A percentile compares a stretch with the other conserved stretches of the same genome.
Conservation (phyloP, 352 stramenopile genomes). For the Pythium sp. region DNA sequence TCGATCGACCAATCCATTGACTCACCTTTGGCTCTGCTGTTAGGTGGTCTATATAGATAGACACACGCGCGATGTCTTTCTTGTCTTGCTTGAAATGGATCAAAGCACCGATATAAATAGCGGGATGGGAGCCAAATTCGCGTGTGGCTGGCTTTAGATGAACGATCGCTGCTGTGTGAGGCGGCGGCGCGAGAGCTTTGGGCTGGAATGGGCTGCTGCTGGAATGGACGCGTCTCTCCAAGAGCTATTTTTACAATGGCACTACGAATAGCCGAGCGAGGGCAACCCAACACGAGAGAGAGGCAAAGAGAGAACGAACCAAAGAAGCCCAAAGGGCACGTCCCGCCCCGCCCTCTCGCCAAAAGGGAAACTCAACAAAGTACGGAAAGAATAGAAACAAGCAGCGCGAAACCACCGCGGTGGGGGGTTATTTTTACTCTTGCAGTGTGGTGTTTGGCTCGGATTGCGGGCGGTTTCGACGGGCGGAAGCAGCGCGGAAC, state of each 20-base stretch:
- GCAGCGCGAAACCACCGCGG: neutral
- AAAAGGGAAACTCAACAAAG: neutral
- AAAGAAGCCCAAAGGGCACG: neutral
- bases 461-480: neutral
- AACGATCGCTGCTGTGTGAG: neutral
- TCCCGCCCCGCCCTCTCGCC: too few relatives aligned
- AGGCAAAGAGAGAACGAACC: neutral
- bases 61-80: neutral
- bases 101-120: conserved; percentile 16
- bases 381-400: neutral
- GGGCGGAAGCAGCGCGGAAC: neutral
- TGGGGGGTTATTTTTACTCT: neutral
- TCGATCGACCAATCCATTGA: neutral
- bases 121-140: conserved; percentile 7
- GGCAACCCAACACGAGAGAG: neutral
- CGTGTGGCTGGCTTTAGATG: neutral
- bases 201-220: neutral
- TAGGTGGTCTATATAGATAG: neutral
- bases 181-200: too few relatives aligned
- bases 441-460: neutral
- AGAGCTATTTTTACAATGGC: conserved; percentile 19
- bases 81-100: neutral
- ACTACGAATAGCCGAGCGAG: conserved; percentile 1
- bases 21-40: neutral
- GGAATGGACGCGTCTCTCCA: conserved; percentile 5